phyloP scores from a whole-genome alignment of 305 asterid species.

The Rubia tinctorum region DNA sequence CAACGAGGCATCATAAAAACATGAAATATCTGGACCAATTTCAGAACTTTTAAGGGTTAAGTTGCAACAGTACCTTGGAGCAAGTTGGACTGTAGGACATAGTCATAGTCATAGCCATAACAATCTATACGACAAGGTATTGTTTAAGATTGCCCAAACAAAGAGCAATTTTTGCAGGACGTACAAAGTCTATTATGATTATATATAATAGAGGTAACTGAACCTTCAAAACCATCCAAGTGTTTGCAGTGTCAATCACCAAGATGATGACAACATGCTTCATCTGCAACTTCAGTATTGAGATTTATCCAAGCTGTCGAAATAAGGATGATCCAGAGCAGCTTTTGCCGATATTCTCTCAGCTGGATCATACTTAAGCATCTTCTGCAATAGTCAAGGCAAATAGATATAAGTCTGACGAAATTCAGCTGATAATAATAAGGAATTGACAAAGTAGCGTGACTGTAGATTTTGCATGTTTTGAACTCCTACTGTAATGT shows the following conservation, averaged over 20 bases:
- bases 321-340: slow-evolving; percentile 90
- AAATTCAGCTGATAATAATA: neutral
- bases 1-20: neutral
- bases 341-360: slow-evolving; percentile 93
- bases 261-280: slow-evolving; percentile 20
- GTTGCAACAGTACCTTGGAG: neutral
- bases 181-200: neutral
- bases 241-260: slow-evolving; percentile 15
- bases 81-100: neutral
- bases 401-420: neutral
- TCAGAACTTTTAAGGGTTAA: neutral
- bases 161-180: too few species aligned
- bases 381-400: slow-evolving; percentile 45
- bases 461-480: neutral
- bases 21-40: neutral
- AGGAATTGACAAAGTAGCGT: neutral
- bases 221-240: neutral
- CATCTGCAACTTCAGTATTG: slow-evolving; percentile 50
- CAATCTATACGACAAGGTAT: too few species aligned
- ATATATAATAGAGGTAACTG: neutral
- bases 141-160: too few species aligned
- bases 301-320: slow-evolving; percentile 82
- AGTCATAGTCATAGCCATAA: neutral
- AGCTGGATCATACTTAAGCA: slow-evolving; percentile 86
- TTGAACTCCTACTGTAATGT: neutral